Base-by-base conservation (phyloP, 2,329 filamentous ascomycete species). In the Fonsecaea multimorphosa region DNA sequence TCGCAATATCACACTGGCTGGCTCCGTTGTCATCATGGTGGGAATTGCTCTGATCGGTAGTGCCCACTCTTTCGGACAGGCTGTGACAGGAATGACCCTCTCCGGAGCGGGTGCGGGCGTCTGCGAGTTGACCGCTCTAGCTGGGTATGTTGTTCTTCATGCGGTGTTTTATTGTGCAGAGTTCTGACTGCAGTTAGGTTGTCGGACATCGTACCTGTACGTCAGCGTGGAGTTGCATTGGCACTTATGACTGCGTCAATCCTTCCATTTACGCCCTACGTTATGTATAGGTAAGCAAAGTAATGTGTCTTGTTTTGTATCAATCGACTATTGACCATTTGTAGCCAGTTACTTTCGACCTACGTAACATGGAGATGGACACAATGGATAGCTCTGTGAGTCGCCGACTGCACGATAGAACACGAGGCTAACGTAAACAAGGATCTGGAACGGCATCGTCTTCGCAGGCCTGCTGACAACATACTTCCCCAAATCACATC, bases 201-300 rank as follows among this genome's bases (percentile, higher is more conserved):
- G 14, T 64, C 67, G 3, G 67, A 67, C 19, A 54, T 69, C 12
- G 67, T 67, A 3, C 67, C 67, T 22, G 67, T 69, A 32, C 63
- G 57, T 24, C 53, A 60, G n/a, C 51, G 67, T 49, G 67, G 67
- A 14, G 2, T 64, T 56, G 40, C 46, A 34, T 24, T 65, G 11
- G 64, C 57, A 7, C 14, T 61, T 9, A 58, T 69, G 34, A 69
- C 64, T 32, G 44, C 38, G 32, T 49, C 27, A n/a, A 62, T 69
- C 34, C 12, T 69, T 5, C 64, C 64, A 4, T 69, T 69, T 49
- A 51, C 49, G 11, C 66, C 66, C 22, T 64, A 66, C 36, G 49
- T 64, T 22, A 34, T 66, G 44, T 66, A 66, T 29, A 44, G 38
- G 38, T 44, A 44, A 44, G 38, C n/a, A n/a, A 16, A 11, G 6